Evolutionary conservation across 1,139 yeast genomes (phyloP).

Genomic region (Lodderomyces orthopsilosis): DNA sequence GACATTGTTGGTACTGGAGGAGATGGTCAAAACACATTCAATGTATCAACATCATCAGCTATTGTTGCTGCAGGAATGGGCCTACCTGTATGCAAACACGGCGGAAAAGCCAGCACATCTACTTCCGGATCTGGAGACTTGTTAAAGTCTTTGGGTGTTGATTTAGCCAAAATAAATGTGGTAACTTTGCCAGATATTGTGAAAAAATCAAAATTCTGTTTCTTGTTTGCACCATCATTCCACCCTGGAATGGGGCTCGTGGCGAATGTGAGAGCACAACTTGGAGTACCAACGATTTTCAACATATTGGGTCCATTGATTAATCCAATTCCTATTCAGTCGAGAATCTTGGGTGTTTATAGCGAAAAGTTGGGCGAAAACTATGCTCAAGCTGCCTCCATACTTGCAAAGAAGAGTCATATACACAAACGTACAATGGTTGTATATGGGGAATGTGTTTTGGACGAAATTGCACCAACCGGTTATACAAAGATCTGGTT

Average conservation of each 20-base stretch:
- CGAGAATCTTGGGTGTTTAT: constrained; percentile 87
- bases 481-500: constrained; percentile 83
- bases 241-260: constrained; percentile 91
- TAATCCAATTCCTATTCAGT: constrained; percentile 83
- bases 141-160: constrained; percentile 72
- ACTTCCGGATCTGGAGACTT: constrained; percentile 92
- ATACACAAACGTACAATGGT: constrained; percentile 65
- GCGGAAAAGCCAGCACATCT: constrained; percentile 95
- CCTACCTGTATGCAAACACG: constrained; percentile 80
- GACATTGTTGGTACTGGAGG: constrained; percentile 99
- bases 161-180: constrained; percentile 63
- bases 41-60: constrained; percentile 92
- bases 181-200: constrained; percentile 66
- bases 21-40: constrained; percentile 94
- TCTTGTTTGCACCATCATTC: constrained; percentile 89
- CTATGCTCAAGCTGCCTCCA: constrained; percentile 76
- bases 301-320: constrained; percentile 89
- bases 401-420: constrained; percentile 44
- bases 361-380: constrained; percentile 74
- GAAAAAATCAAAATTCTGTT: constrained; percentile 57
- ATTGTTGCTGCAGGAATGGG: constrained; percentile 93
- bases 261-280: constrained; percentile 67
- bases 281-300: constrained; percentile 91
- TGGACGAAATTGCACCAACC: constrained; percentile 90
- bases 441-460: constrained; percentile 87